phyloP scores from a whole-genome alignment of 2,329 filamentous ascomycete species.

The Xylariales sp. region DNA sequence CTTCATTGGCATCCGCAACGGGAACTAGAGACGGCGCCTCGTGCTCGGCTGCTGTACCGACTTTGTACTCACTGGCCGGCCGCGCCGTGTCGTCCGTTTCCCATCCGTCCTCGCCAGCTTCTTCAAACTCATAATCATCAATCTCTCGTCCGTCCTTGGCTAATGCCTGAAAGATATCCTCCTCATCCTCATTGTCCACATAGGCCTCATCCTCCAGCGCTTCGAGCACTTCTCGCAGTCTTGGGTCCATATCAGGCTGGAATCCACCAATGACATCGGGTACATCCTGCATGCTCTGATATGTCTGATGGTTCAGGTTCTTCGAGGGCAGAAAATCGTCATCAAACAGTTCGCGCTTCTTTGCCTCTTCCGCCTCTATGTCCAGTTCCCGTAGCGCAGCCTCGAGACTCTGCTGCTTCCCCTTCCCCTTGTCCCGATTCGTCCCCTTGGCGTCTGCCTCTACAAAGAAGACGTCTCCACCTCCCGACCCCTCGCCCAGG shows the following conservation, averaged over 20 bases:
- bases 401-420: constrained; percentile 69
- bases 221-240: constrained; percentile 84
- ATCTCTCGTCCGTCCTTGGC: constrained; percentile 68
- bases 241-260: constrained; percentile 95
- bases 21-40: constrained; percentile 44
- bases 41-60: constrained; percentile 20
- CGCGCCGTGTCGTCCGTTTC: constrained; percentile 91
- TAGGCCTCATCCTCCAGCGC: constrained; percentile 94
- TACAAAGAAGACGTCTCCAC: constrained; percentile 76
- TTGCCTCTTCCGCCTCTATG: constrained; percentile 34
- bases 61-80: constrained; percentile 55
- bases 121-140: constrained; percentile 75
- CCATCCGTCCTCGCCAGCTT: constrained; percentile 66
- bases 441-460: constrained; percentile 63
- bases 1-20: constrained; percentile 17
- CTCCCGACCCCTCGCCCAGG: constrained; percentile 58
- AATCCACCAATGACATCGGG: constrained; percentile 91
- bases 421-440: constrained; percentile 57
- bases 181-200: constrained; percentile 78
- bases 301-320: constrained; percentile 70
- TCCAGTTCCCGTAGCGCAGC: constrained; percentile 69
- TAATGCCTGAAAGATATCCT: constrained; percentile 64
- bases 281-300: constrained; percentile 88
- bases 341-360: constrained; percentile 57
- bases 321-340: constrained; percentile 75